Conservation (phyloP, 495 filamentous ascomycete species). For the Penicillium malachiteum region DNA sequence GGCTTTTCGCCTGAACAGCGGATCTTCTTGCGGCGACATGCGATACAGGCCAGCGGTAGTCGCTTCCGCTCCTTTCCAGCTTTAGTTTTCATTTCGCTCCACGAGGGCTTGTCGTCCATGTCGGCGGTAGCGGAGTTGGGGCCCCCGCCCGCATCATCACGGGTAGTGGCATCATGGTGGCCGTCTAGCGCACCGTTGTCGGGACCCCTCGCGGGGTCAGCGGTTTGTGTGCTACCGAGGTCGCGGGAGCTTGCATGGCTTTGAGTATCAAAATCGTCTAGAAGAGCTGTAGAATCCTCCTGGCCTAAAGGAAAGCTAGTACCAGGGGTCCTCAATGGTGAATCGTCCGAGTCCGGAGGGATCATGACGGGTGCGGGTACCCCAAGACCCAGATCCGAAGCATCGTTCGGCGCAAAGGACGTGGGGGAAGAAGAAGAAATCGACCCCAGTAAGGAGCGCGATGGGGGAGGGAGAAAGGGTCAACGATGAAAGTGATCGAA, state of each 20-base stretch:
- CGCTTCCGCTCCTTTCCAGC: constrained; percentile 96
- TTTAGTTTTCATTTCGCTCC: constrained; percentile 97
- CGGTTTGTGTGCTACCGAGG: constrained; percentile 30
- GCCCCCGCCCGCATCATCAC: constrained; percentile 30
- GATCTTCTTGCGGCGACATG: constrained; percentile 95
- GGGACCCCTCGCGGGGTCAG: constrained; percentile 22
- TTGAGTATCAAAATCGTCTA: constrained; percentile 43
- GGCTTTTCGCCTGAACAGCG: constrained; percentile 97
- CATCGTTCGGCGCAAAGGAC: constrained; percentile 36
- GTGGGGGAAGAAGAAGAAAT: constrained; percentile 18
- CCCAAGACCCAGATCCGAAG: constrained; percentile 36
- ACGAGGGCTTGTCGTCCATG: constrained; percentile 57
- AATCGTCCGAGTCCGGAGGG: constrained; percentile 40
- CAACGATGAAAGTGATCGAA: neutral
- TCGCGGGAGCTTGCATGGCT: constrained; percentile 49
- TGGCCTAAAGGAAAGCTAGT: constrained; percentile 24
- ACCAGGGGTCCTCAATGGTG: constrained; percentile 35
- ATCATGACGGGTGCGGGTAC: constrained; percentile 48
- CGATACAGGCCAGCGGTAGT: constrained; percentile 91
- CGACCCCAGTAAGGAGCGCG: neutral
- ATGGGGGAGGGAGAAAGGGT: neutral
- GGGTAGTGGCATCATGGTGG: constrained; percentile 24
- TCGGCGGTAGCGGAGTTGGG: constrained; percentile 54
- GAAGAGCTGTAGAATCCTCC: constrained; percentile 30
- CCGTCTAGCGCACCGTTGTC: constrained; percentile 24